Evolutionary conservation across 208 protist species (phyloP), one percentile per base, ranked within the genome.

Genomic region (Trypanosoma conorhini): DNA sequence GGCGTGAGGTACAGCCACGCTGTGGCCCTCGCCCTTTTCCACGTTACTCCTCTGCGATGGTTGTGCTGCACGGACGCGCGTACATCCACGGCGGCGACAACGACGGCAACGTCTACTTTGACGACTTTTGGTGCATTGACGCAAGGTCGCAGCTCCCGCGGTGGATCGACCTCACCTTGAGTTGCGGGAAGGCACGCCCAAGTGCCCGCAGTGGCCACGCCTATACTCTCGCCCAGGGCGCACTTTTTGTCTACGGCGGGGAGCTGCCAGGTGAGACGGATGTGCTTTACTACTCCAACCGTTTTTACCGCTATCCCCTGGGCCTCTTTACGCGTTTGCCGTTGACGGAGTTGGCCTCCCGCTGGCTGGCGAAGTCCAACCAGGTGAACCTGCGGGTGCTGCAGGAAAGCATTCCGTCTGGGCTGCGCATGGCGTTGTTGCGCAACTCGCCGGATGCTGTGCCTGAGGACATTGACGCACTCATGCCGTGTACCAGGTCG

Each of bases 11-110:
- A 15, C 21, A 55, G 46, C 48, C 63, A 54, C 42, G 31, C 21
- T 28, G 38, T 1, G 73, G 63, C 3, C 52, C 50, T 5, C 61
- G 30, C 70, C 86, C 75, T 9, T 46, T 63, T 26, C 68, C 70
- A 33, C 91, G 91, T 30, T 96, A 93, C 62, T 76, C 80, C 8
- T 46, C 74, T 28, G 55, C 79, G 5, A 77, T 96, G 82, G 84
- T 66, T 3, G 79, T 91, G 35, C 51, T 80, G 26, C 26, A 70
- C 48, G 80, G 80, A 9, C 64, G 62, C 31, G 62, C 92, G 21
- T 91, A 87, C 69, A 71, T 96, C 46, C 89, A 88, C 38, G 91
- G 91, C 46, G 91, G 91, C 0, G 91, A 96, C 55, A 74, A 73
- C n/a, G 83, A 89, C 61, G 61, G 81, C n/a, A 40, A 70, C 2